Percentiles rank a stretch among this genome's conserved stretches.
Evolutionary conservation across 768 basidiomycete genomes (phyloP).

Genomic region (Megacollybia marginata): DNA sequence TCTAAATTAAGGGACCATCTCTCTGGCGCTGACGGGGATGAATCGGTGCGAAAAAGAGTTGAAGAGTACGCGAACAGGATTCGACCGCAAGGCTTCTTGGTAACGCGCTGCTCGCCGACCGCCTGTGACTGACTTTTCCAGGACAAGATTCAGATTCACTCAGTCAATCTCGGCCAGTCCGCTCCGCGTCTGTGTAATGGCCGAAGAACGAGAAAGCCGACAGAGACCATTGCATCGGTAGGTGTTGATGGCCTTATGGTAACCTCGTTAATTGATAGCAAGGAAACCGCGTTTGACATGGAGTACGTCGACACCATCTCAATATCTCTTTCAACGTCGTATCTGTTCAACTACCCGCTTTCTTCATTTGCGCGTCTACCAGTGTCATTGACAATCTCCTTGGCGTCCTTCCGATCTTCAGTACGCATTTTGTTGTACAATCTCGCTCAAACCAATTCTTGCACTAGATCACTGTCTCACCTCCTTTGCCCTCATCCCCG

Average conservation of each 20-base stretch:
- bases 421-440: conserved; percentile 29
- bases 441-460: conserved; percentile 4
- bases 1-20: conserved; percentile 69
- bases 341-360: conserved; percentile 80
- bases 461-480: conserved; percentile 51
- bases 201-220: conserved; percentile 33
- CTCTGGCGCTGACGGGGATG: conserved; percentile 70
- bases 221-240: conserved; percentile 21
- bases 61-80: conserved; percentile 78
- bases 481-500: conserved; percentile 48
- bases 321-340: conserved; percentile 76
- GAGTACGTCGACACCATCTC: conserved; percentile 80
- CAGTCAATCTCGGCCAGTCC: conserved; percentile 72
- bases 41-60: conserved; percentile 70
- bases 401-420: conserved; percentile 65
- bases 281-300: conserved; percentile 82
- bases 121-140: conserved; percentile 19
- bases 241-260: conserved; percentile 11
- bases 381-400: conserved; percentile 70
- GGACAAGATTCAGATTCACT: conserved; percentile 84
- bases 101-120: conserved; percentile 1
- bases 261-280: conserved; percentile 7
- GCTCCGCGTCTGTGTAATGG: conserved; percentile 77
- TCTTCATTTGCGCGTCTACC: conserved; percentile 77
- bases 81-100: conserved; percentile 61